Conservation (phyloP, 23 red algal genomes). For the Gracilaria vermiculophylla region DNA sequence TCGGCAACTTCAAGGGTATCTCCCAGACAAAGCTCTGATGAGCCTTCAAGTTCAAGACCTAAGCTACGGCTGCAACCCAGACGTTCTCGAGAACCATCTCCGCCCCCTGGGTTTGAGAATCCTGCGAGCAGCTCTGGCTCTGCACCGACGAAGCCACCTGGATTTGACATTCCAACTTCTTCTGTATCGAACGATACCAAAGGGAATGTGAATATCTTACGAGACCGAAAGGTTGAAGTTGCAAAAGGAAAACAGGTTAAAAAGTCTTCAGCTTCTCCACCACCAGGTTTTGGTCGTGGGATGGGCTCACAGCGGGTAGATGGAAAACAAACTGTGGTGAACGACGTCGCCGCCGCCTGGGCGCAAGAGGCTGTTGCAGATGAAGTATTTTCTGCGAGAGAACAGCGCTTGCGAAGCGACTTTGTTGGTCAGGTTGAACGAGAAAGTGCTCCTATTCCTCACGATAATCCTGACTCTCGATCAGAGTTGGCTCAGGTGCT, state of each 20-base stretch:
- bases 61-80: slow-evolving; percentile 9
- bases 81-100: slow-evolving; percentile 6
- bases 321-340: not conserved
- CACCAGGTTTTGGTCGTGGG: slow-evolving; percentile 48
- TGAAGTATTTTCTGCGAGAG: slow-evolving; percentile 44
- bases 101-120: slow-evolving; percentile 56
- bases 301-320: not conserved
- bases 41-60: slow-evolving; percentile 1
- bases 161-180: slow-evolving; percentile 43
- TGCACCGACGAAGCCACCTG: slow-evolving; percentile 28
- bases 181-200: not conserved
- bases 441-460: not conserved
- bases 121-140: not conserved
- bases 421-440: slow-evolving; percentile 19
- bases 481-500: slow-evolving; percentile 49
- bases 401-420: not conserved
- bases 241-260: not conserved
- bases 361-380: slow-evolving; percentile 44
- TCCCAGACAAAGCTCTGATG: slow-evolving; percentile 22
- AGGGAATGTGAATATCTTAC: not conserved
- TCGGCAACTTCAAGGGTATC: not conserved
- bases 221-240: not conserved
- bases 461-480: slow-evolving; percentile 14
- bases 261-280: not conserved
- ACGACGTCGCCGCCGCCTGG: slow-evolving; percentile 46